Conservation (phyloP, 306 rosid species). For the Nissolia schottii region DNA sequence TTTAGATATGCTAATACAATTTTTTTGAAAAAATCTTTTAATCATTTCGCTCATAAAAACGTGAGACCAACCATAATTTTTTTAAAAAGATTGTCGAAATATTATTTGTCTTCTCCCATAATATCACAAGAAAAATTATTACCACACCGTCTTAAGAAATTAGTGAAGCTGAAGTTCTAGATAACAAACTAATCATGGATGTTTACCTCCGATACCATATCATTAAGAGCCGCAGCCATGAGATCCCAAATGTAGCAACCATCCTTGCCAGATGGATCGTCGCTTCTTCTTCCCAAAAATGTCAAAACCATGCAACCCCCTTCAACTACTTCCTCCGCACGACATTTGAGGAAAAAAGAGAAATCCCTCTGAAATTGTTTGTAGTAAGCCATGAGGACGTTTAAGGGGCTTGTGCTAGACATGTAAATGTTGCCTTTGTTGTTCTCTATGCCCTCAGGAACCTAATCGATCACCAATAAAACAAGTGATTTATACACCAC, state of each 20-base stretch:
- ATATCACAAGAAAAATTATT: too few relatives aligned
- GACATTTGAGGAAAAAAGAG: constrained; percentile 35
- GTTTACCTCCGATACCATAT: constrained; percentile 42
- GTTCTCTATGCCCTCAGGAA: constrained; percentile 39
- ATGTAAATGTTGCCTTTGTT: constrained; percentile 45
- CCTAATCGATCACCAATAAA: constrained; percentile 26
- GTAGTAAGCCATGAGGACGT: constrained; percentile 32
- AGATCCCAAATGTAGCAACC: constrained; percentile 43
- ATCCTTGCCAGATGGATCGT: constrained; percentile 40
- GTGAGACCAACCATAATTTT: too few relatives aligned
- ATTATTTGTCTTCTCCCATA: too few relatives aligned
- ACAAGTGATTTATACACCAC: background rate
- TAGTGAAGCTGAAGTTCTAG: too few relatives aligned
- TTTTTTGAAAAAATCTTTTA: too few relatives aligned
- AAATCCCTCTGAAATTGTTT: constrained; percentile 44
- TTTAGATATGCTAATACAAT: too few relatives aligned
- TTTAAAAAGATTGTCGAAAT: too few relatives aligned
- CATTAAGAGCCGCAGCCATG: constrained; percentile 41
- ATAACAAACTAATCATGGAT: background rate
- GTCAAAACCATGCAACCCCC: constrained; percentile 56
- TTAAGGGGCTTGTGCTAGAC: constrained; percentile 31
- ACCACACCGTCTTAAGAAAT: too few relatives aligned
- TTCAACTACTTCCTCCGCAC: constrained; percentile 41
- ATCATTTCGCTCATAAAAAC: too few relatives aligned
- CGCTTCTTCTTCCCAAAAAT: constrained; percentile 40